A percentile compares a stretch with the other conserved stretches of the same genome.
phyloP scores from a whole-genome alignment of 768 basidiomycete genomes.

The Russula earlei region DNA sequence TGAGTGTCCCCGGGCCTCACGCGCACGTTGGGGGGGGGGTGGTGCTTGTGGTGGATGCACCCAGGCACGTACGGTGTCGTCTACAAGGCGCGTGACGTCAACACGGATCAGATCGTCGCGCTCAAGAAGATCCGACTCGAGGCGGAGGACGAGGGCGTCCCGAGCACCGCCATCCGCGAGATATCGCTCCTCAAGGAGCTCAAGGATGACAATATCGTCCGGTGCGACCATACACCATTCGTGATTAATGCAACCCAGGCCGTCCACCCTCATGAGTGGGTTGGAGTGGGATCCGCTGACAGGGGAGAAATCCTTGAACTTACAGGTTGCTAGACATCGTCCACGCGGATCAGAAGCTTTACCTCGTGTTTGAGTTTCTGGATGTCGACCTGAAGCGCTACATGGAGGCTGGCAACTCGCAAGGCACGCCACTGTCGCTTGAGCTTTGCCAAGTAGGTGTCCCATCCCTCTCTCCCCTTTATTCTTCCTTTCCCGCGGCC shows the following conservation, averaged over 20 bases:
- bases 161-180: constrained; percentile 95
- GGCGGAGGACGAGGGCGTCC: constrained; percentile 98
- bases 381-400: constrained; percentile 96
- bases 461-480: not conserved
- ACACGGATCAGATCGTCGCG: constrained; percentile 77
- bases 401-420: constrained; percentile 80
- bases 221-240: constrained; percentile 37
- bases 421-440: constrained; percentile 59
- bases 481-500: not conserved
- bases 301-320: not conserved
- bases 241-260: no score
- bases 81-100: constrained; percentile 87
- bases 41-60: not conserved
- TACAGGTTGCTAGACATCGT: constrained; percentile 91
- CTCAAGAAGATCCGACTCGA: constrained; percentile 98
- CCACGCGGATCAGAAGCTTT: constrained; percentile 93
- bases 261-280: not conserved
- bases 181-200: constrained; percentile 96
- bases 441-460: constrained; percentile 71
- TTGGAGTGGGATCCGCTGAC: not conserved
- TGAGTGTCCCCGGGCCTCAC: not conserved
- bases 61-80: constrained; percentile 97
- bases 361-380: constrained; percentile 95
- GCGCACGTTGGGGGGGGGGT: not conserved
- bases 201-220: constrained; percentile 92